phyloP scores from a whole-genome alignment of 805 yeast genomes.

The Saccharomyces kudriavzevii region DNA sequence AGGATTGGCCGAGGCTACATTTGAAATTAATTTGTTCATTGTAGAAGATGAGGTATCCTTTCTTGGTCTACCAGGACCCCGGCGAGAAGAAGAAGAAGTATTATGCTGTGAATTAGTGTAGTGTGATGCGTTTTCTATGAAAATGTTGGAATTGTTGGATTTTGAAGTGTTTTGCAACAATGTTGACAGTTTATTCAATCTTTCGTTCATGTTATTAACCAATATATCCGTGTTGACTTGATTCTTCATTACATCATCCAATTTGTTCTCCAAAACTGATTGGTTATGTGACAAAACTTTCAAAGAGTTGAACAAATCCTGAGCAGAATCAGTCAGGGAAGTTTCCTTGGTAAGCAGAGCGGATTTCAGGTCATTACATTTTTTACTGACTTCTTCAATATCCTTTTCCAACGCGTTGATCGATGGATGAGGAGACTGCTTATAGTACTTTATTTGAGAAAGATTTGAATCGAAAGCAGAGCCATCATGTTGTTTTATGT shows the following conservation, averaged over 20 bases:
- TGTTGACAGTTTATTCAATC: conserved; percentile 11
- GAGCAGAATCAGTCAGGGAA: conserved; percentile 13
- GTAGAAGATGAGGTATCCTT: conserved; percentile 13
- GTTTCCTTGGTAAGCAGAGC: conserved; percentile 14
- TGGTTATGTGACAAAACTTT: conserved; percentile 29
- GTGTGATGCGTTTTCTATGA: background rate
- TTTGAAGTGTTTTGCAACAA: conserved; percentile 4
- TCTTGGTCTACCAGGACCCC: conserved; percentile 32
- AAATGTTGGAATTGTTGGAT: background rate
- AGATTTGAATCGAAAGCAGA: background rate
- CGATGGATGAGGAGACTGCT: background rate
- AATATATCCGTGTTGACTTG: conserved; percentile 31
- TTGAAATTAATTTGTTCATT: background rate
- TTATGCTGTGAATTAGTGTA: background rate
- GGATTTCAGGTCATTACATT: conserved; percentile 14
- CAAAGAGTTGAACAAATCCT: conserved; percentile 21
- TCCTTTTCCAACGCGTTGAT: conserved; percentile 4
- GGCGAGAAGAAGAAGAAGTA: conserved; percentile 5
- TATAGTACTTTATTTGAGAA: background rate
- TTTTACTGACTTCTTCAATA: conserved; percentile 5
- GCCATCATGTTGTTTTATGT: background rate
- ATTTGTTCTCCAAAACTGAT: conserved; percentile 28
- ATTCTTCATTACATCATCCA: conserved; percentile 30
- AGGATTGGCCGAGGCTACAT: background rate
- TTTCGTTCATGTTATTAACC: conserved; percentile 24